Evolutionary conservation across 208 protist species (phyloP), one percentile per base, ranked within the genome.

Genomic region (Crithidia fasciculata): DNA sequence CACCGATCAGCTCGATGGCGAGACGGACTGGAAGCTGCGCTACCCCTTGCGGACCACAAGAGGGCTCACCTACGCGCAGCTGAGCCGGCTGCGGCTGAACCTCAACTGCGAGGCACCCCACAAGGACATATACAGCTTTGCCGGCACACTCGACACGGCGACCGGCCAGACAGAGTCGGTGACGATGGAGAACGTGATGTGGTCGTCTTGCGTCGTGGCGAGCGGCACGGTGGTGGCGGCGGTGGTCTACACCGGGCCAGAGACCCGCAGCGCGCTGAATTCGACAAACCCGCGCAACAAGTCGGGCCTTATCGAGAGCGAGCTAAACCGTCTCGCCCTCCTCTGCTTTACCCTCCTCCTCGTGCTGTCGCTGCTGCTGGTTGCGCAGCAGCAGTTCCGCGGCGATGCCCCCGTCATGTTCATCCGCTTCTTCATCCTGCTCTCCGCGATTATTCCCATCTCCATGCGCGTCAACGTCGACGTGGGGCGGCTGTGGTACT

Each of bases 1-100:
- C 69, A 99, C 99, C 0, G 98, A 99, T 77, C 98, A 99, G 82
- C 86, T 99, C 2, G 99, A 99, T 80, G 99, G 99, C 18, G 99
- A 99, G 78, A 99, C 98, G 5, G 98, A 99, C 82, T 99, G 98
- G 98, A 99, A 99, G 80, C 73, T 93, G 41, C 82, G 87, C 28
- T 88, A 89, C 64, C 81, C 91, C 8, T 65, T 93, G 45, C 85
- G 86, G 54, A 75, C 75, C 28, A 93, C 91, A 39, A 83, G 87
- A 41, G 16, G 62, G 43, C 59, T 87, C 6, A 68, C 74, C 39
- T 65, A 85, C 45, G 65, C 69, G 3, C 76, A 81, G 53, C 41
- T 93, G 9, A 64, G 62, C 18, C n/a, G 18, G 10, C 66, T 88
- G 19, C 86, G 91, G 4, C 76, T 85, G 28, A 92, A 92, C 72